Base-by-base conservation (phyloP, 495 filamentous ascomycete species). In the Podospora fimiseda region DNA sequence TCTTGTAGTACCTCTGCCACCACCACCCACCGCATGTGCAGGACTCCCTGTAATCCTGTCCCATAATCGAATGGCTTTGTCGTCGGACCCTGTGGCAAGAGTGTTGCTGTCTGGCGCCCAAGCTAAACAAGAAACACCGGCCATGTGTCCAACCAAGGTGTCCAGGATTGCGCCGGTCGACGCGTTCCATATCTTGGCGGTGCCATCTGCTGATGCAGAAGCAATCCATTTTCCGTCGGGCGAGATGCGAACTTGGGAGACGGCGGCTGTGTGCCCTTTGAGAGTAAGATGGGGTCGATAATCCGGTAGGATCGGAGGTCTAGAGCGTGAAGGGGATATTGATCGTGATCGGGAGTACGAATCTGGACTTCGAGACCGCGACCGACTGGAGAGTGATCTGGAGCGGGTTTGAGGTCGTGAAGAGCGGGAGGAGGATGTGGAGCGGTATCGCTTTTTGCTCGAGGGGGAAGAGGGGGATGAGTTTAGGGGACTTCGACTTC, bases 21-120 rank as follows among this genome's bases (percentile, higher is more conserved):
- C 46, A 11, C 53, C 52, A 8, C 48, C 52, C n/a, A 55, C 58
- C 5, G 66, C 85, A 74, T 58, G 85, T 63, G 76, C 84, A 1
- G 71, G 69, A 40, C 78, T 69, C 53, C 87, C 87, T 0, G 88
- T 92, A 13, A 80, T 71, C 15, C 89, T 77, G 66, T 96, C 86
- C 93, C 93, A 98, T 3, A 97, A 74, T 1, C 93, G 81, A 52
- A 98, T 96, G 0, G 87, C 84, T 66, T 97, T 98, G 75, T 98
- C 93, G 67, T 98, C 93, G 21, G 87, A 90, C 9, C 93, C 93
- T 15, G 90, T 90, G 0, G 91, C 94, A 42, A 98, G 77, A 2
- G 84, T 87, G 58, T 83, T 78, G 37, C 85, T 88, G 67, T 95
- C 90, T 1, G 94, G 92, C 44, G 83, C 80, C 93, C 93, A 98